Evolutionary conservation across 2,329 filamentous ascomycete species (phyloP), one percentile per base, ranked within the genome.

Genomic region (Botrytis tulipae): DNA sequence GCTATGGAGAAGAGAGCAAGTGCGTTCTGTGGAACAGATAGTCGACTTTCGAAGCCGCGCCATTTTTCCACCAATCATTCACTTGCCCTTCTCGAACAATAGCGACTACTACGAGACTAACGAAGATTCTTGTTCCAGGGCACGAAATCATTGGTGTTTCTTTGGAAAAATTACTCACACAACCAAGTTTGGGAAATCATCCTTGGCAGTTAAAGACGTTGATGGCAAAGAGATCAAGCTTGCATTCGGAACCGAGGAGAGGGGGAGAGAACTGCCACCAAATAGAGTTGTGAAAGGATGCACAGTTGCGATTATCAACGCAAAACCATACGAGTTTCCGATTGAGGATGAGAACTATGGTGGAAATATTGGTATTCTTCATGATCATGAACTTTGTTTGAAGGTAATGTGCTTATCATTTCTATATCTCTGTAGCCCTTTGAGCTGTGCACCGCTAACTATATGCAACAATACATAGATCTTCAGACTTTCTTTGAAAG

Each of bases 161-260:
- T 61, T 79, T 2, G 77, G 70, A 9, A 75, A 79, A 73, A 79
- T 79, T 54, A 46, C 73, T 1, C 69, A 78, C 51, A 73, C 70
- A 54, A 4, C 8, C 25, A 74, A 61, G 46, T 65, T 80, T 18
- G 35, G 69, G 70, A 78, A 75, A 75, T 74, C 81, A 57, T 54
- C 80, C 59, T 71, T 81, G 66, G 70, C 75, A 54, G 59, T 81
- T 54, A 77, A 73, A 69, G 79, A 81, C 78, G 69, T 79, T 68
- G 73, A 78, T 25, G 78, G 70, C 60, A 73, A 18, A 59, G 78
- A 42, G 40, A 71, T 81, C 74, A 78, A 77, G 37, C 73, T 82
- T 16, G 73, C 72, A 74, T 82, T 81, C 70, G 68, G 80, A 73
- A 81, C 79, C 14, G 57, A 78, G 74, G 60, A 73, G 10, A 75